phyloP scores from a whole-genome alignment of 495 filamentous ascomycete genomes.

The Xylaria grammica region DNA sequence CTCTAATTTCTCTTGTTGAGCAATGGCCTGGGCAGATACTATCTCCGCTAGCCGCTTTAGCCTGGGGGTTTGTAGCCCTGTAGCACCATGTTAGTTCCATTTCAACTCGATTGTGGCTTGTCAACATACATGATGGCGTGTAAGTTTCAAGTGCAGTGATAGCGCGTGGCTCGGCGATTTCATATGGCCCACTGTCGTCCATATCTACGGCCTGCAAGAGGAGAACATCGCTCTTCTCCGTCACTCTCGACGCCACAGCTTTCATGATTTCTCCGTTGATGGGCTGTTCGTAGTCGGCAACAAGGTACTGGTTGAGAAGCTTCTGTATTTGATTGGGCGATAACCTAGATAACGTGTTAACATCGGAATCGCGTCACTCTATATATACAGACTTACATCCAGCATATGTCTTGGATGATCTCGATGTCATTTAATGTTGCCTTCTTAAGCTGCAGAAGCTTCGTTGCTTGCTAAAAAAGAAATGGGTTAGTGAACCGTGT shows the following conservation, averaged over 20 bases:
- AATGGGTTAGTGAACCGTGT: slow-evolving; percentile 32
- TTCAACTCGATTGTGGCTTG: neutral
- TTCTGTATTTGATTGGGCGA: slow-evolving; percentile 99
- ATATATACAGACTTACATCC: slow-evolving; percentile 74
- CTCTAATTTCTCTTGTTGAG: slow-evolving; percentile 86
- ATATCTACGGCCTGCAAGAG: slow-evolving; percentile 93
- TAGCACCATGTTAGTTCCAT: slow-evolving; percentile 30
- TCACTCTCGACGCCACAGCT: slow-evolving; percentile 94
- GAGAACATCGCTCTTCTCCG: slow-evolving; percentile 97
- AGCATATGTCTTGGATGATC: slow-evolving; percentile 99
- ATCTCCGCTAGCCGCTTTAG: slow-evolving; percentile 96
- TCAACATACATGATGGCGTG: slow-evolving; percentile 84
- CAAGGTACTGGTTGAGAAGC: slow-evolving; percentile 96
- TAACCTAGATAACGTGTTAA: slow-evolving; percentile 60
- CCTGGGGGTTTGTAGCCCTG: slow-evolving; percentile 93
- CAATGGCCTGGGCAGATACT: slow-evolving; percentile 92
- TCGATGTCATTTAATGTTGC: slow-evolving; percentile 99
- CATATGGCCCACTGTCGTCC: slow-evolving; percentile 99
- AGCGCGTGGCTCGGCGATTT: slow-evolving; percentile 93
- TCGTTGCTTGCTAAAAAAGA: slow-evolving; percentile 83
- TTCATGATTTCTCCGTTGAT: slow-evolving; percentile 99
- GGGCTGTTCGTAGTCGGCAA: slow-evolving; percentile 98
- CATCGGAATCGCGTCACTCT: neutral
- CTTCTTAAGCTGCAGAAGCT: slow-evolving; percentile 98
- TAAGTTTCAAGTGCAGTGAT: slow-evolving; percentile 98